Evolutionary conservation across 768 basidiomycete species (phyloP).

Genomic region (Tulasnella calospora): DNA sequence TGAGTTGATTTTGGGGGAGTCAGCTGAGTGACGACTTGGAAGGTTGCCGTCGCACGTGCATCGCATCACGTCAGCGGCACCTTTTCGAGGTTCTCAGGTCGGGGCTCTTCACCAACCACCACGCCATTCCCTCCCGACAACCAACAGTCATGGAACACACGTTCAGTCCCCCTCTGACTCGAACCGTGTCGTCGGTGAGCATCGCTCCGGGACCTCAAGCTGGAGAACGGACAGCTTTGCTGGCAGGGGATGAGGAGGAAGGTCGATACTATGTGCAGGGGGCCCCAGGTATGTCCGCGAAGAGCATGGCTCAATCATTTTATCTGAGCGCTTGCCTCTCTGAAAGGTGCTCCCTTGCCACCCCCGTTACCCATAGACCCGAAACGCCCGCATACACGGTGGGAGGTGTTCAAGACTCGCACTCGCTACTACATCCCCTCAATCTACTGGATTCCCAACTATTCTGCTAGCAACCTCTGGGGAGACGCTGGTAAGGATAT

Average conservation of each 20-base stretch:
- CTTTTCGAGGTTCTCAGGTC: constrained; percentile 3
- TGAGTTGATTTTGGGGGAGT: not conserved
- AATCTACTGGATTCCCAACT: constrained; percentile 72
- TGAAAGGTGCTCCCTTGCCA: not conserved
- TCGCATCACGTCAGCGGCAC: not conserved
- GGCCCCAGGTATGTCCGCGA: not conserved
- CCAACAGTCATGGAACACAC: constrained; percentile 8
- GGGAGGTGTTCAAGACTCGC: constrained; percentile 36
- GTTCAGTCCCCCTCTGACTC: constrained; percentile 15
- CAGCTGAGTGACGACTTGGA: constrained; percentile 2
- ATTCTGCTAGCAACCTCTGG: constrained; percentile 57
- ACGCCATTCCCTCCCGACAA: not conserved
- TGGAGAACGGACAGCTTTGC: not conserved
- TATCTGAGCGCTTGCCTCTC: not conserved
- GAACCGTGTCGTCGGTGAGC: constrained; percentile 7
- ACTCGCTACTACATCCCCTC: constrained; percentile 75
- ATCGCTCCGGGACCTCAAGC: not conserved
- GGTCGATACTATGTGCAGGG: constrained; percentile 10
- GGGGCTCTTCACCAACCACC: not conserved
- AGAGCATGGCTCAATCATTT: not conserved
- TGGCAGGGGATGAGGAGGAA: constrained; percentile 23
- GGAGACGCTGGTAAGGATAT: not conserved
- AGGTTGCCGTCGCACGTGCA: constrained; percentile 1
- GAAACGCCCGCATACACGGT: not conserved
- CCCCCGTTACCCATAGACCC: not conserved